A percentile compares a stretch with the other conserved stretches of the same genome.
Evolutionary conservation across 2,329 filamentous ascomycete species (phyloP).

Genomic region (Septoria linicola): DNA sequence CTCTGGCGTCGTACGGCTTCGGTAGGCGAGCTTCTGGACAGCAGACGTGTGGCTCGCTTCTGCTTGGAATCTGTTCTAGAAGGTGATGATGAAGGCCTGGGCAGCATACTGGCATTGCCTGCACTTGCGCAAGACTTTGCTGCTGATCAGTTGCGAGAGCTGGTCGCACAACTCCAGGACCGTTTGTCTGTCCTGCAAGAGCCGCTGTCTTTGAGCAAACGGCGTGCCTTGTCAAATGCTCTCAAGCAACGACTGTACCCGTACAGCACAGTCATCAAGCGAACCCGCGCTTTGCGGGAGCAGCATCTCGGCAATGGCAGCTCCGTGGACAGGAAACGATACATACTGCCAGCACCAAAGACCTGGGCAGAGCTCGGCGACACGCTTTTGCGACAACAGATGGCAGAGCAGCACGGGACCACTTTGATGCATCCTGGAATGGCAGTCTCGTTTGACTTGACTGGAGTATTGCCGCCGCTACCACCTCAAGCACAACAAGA

Average conservation of each 20-base stretch:
- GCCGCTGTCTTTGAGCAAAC: constrained; percentile 51
- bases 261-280: constrained; percentile 46
- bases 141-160: constrained; percentile 50
- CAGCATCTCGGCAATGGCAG: background rate
- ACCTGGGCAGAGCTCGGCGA: constrained; percentile 39
- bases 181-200: constrained; percentile 54
- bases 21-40: constrained; percentile 57
- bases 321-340: constrained; percentile 17
- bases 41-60: constrained; percentile 59
- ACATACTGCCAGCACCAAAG: constrained; percentile 29
- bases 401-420: constrained; percentile 31
- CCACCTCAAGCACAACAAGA: background rate
- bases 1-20: constrained; percentile 62
- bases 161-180: constrained; percentile 55
- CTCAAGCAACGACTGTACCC: constrained; percentile 57
- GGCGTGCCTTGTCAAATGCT: constrained; percentile 51
- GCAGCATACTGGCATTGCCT: constrained; percentile 56
- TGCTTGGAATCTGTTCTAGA: constrained; percentile 64
- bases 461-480: background rate
- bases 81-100: constrained; percentile 58
- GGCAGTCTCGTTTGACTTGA: constrained; percentile 33
- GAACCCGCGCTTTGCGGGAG: constrained; percentile 17
- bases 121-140: constrained; percentile 58
- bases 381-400: constrained; percentile 31
- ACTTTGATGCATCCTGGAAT: constrained; percentile 22